Percentiles rank a stretch among this genome's conserved stretches.
phyloP scores from a whole-genome alignment of 2,329 filamentous ascomycete genomes.

The Penicillium sp. region DNA sequence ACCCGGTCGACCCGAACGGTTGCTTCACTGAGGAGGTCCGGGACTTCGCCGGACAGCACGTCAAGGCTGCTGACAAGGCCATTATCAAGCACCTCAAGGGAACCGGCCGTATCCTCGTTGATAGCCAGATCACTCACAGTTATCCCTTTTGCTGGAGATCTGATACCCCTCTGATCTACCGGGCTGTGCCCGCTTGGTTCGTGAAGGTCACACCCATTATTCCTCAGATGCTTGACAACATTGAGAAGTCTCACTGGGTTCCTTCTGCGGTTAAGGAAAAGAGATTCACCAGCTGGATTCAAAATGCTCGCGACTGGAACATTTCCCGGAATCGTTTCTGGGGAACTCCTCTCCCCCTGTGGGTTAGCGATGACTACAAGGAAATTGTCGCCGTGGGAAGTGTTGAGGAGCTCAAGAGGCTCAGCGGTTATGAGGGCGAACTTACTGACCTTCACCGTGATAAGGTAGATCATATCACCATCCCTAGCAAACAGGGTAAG shows the following conservation, averaged over 20 bases:
- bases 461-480: constrained; percentile 91
- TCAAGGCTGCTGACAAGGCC: constrained; percentile 88
- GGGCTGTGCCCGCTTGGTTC: constrained; percentile 92
- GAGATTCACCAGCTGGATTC: constrained; percentile 88
- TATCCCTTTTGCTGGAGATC: constrained; percentile 93
- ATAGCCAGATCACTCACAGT: constrained; percentile 85
- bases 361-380: constrained; percentile 86
- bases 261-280: constrained; percentile 87
- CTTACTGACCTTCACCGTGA: constrained; percentile 86
- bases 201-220: constrained; percentile 82
- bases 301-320: constrained; percentile 91
- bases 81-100: constrained; percentile 88
- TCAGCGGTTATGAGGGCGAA: constrained; percentile 83
- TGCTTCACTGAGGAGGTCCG: constrained; percentile 73
- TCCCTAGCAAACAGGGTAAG: constrained; percentile 85
- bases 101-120: constrained; percentile 73
- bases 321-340: constrained; percentile 92
- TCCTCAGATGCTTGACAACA: constrained; percentile 85
- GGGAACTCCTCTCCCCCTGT: constrained; percentile 89
- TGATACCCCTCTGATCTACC: constrained; percentile 92
- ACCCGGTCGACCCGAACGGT: constrained; percentile 84
- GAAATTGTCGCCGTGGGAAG: constrained; percentile 87
- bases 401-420: constrained; percentile 75
- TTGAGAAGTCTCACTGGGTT: constrained; percentile 88
- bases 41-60: constrained; percentile 83